phyloP scores from a whole-genome alignment of 495 filamentous ascomycete genomes.

The Aspergillus coremiiformis region DNA sequence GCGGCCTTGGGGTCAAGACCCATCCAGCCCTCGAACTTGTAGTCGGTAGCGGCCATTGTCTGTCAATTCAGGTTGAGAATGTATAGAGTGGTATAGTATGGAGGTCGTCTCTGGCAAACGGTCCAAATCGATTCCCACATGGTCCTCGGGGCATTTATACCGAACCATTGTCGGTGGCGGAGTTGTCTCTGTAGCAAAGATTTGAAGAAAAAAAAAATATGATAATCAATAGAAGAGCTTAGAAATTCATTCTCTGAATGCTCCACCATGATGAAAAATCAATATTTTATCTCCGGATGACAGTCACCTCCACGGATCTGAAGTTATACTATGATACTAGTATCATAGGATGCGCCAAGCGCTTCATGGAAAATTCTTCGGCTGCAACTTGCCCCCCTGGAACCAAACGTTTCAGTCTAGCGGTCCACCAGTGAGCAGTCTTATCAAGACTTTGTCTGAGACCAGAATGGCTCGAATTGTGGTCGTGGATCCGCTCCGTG shows the following conservation, averaged over 20 bases:
- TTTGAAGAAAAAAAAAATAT: neutral
- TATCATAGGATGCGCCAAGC: no score
- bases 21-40: conserved; percentile 66
- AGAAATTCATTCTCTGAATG: neutral
- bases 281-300: neutral
- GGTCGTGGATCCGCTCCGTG: no score
- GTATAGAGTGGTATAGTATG: neutral
- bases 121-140: neutral
- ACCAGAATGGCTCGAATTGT: no score
- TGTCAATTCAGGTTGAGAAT: neutral
- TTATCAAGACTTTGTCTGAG: no score
- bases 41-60: neutral
- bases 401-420: no score
- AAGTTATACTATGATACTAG: no score
- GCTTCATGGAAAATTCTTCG: no score
- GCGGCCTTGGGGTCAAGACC: conserved; percentile 40
- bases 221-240: neutral
- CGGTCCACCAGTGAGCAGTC: neutral
- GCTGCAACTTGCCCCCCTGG: no score
- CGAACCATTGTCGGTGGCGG: neutral
- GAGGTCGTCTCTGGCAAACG: neutral
- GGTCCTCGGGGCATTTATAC: neutral
- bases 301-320: neutral
- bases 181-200: neutral
- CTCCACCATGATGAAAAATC: neutral